Base-by-base conservation (phyloP, 176 grass and related monocot genomes). In the Paspalum vaginatum region DNA sequence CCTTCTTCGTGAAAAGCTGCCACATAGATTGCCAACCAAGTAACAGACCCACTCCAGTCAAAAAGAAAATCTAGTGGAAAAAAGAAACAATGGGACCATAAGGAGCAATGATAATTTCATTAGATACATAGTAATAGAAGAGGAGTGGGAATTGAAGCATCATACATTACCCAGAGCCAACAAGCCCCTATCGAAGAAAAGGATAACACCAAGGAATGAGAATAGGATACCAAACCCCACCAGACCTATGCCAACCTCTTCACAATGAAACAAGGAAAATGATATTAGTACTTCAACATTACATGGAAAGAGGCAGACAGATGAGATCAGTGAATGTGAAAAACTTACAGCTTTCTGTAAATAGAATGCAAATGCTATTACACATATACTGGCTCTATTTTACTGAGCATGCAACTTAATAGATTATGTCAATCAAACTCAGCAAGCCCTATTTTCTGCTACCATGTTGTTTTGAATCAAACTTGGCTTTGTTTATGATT, bases 141-240 rank as follows among this genome's bases (percentile, higher is more conserved):
- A 61, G 1, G 75, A 79, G 51, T 60, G 73, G 26, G 74, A 78
- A 75, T 60, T 72, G 42, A 65, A 50, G 59, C 72, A 75, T 80
- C 95, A 88, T 92, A 98, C 95, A 94, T 98, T 98, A 92, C 92
- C 95, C 26, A 98, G 92, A 87, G 95, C 95, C 75, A 98, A 93
- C 81, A 98, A 92, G 45, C 95, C 95, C 83, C 95, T 90, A 60
- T 98, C 95, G 8, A 98, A 98, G 79, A 98, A 92, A 82, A 98
- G 90, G 72, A 98, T 89, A 62, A 94, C 72, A 61, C 85, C 95
- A 67, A 98, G 88, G 83, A 98, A 94, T 21, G 92, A 85, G 86
- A 98, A 98, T 63, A 98, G 76, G 69, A 98, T 91, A 55, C 89
- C 90, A 87, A 94, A 98, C 51, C 95, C 95, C 68, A 94, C 85